Conservation (phyloP, 1,284 basidiomycete genomes). For the Leccinum colubrinum region DNA sequence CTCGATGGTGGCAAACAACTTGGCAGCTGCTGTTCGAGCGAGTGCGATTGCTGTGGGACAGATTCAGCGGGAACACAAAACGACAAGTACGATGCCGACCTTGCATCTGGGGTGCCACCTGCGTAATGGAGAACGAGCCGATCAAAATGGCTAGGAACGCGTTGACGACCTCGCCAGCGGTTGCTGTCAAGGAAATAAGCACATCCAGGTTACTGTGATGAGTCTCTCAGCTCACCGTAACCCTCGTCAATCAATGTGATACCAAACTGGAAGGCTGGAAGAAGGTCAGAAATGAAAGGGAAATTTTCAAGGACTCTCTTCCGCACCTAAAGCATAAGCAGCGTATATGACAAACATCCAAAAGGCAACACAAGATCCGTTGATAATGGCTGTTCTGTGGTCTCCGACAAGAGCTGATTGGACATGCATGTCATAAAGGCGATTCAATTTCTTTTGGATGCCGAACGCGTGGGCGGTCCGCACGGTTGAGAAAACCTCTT, state of each 20-base stretch:
- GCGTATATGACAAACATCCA: conserved; percentile 86
- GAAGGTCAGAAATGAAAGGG: background rate
- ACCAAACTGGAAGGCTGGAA: conserved; percentile 72
- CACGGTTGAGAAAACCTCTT: conserved; percentile 90
- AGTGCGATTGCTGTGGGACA: conserved; percentile 63
- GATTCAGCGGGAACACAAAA: background rate
- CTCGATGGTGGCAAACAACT: conserved; percentile 91
- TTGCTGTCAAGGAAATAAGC: conserved; percentile 39
- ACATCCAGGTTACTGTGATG: background rate
- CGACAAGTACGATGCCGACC: conserved; percentile 37
- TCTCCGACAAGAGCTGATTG: conserved; percentile 57
- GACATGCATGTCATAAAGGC: conserved; percentile 72
- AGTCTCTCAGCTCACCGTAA: conserved; percentile 40
- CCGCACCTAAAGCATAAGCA: conserved; percentile 59
- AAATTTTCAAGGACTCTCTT: background rate
- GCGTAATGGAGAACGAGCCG: conserved; percentile 84
- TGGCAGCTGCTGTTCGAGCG: conserved; percentile 89
- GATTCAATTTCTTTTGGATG: conserved; percentile 65
- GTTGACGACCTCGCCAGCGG: conserved; percentile 75
- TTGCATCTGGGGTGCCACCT: conserved; percentile 81
- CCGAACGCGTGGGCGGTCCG: conserved; percentile 94
- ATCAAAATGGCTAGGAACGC: conserved; percentile 86
- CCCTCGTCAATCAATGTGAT: conserved; percentile 75
- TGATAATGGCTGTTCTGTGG: conserved; percentile 61
- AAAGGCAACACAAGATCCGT: conserved; percentile 66